Percentiles rank a stretch among this genome's conserved stretches.
These are phyloP conservation scores for Hymenoscyphus fraxineus DNA, from an alignment of 2,329 filamentous ascomycete genomes.

Conservation along the genomic window DNA sequence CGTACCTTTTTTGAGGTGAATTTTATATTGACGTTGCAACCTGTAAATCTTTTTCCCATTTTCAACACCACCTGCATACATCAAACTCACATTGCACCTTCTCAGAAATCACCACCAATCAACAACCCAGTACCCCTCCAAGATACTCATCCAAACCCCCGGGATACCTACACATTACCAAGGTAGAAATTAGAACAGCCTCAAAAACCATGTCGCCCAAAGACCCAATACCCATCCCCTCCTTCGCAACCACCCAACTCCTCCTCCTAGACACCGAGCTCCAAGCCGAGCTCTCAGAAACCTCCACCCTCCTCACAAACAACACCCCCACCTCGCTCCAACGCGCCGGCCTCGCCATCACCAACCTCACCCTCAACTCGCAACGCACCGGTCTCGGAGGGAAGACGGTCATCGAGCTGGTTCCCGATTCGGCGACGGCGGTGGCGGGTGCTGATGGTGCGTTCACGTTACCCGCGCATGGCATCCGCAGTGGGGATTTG, in stretches of 20 bases:
- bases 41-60: background rate
- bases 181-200: too few relatives aligned
- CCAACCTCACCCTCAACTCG: slow-evolving; percentile 68
- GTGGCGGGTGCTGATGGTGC: slow-evolving; percentile 42
- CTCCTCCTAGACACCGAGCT: slow-evolving; percentile 68
- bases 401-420: slow-evolving; percentile 81
- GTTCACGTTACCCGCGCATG: slow-evolving; percentile 62
- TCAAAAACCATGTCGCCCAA: slow-evolving; percentile 35
- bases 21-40: background rate
- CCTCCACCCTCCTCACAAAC: slow-evolving; percentile 60
- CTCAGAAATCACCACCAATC: background rate
- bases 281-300: slow-evolving; percentile 67
- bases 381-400: slow-evolving; percentile 88
- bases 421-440: slow-evolving; percentile 62
- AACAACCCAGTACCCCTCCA: background rate
- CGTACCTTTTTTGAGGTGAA: background rate
- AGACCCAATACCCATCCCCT: slow-evolving; percentile 51
- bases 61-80: background rate
- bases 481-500: slow-evolving; percentile 72
- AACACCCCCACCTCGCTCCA: slow-evolving; percentile 67
- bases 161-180: background rate
- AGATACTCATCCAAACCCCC: background rate
- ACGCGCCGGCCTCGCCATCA: slow-evolving; percentile 73
- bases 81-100: background rate
- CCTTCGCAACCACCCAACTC: slow-evolving; percentile 70